Evolutionary conservation across 257 asterid species (phyloP), one percentile per base, ranked within the genome.

Genomic region (Plantago major): DNA sequence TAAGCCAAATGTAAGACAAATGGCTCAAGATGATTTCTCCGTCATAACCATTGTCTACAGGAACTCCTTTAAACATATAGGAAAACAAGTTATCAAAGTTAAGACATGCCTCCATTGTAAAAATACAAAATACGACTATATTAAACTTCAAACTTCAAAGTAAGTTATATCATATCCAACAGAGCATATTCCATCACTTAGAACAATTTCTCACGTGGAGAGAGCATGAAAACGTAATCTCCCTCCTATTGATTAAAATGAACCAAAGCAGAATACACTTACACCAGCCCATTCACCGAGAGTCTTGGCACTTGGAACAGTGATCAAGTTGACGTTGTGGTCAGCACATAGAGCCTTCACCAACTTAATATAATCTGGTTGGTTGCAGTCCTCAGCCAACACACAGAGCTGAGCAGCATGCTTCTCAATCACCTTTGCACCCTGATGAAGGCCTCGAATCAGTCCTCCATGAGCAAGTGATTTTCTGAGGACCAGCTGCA

Each of bases 11-110:
- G 17, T 65, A 18, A 3, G 81, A 80, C 81, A 71, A 77, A 65
- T 57, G 81, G 86, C 79, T 80, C 86, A 74, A 77, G 86, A 77
- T 50, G 60, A 46, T 33, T 0, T 33, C 8, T 80, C 86, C 70
- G 81, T 77, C 86, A 72, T 80, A 70, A 77, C 83, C 79, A 19
- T 45, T 69, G 82, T 77, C 72, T 56, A 54, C 26, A n/a, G n/a
- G n/a, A n/a, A n/a, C n/a, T n/a, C n/a, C n/a, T n/a, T n/a, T n/a
- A n/a, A n/a, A n/a, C n/a, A n/a, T n/a, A n/a, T n/a, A n/a, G n/a
- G n/a, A n/a, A n/a, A n/a, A n/a, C n/a, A n/a, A n/a, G n/a, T n/a
- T n/a, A n/a, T n/a, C n/a, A n/a, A n/a, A n/a, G n/a, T n/a, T n/a
- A n/a, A n/a, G n/a, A n/a, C n/a, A n/a, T n/a, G n/a, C n/a, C n/a